Percentiles rank a stretch among this genome's conserved stretches.
These are phyloP conservation scores for Pyrus betulifolia DNA, from an alignment of 306 rosid genomes.

Conservation along the genomic window DNA sequence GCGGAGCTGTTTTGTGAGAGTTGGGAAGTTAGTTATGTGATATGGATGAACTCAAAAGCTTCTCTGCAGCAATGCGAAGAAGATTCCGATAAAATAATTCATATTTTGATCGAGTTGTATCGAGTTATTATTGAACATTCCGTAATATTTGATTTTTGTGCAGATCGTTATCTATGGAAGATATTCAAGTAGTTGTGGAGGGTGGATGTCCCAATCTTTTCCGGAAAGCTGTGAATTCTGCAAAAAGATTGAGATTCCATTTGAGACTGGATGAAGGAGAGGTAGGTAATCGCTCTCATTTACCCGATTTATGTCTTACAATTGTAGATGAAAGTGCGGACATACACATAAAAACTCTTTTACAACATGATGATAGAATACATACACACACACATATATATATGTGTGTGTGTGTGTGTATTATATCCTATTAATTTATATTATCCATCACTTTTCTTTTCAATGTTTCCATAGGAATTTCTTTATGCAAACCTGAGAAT, in stretches of 20 bases:
- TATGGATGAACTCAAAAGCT: neutral
- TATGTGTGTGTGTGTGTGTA: neutral
- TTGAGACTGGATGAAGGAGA: conserved; percentile 85
- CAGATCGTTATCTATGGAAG: conserved; percentile 58
- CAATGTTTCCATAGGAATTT: conserved; percentile 10
- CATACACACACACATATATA: neutral
- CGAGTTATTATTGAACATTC: neutral
- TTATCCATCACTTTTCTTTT: neutral
- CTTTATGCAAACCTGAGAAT: neutral
- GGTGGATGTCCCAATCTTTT: conserved; percentile 82
- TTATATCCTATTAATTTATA: neutral
- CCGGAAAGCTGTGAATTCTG: conserved; percentile 81
- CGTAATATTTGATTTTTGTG: conserved; percentile 12
- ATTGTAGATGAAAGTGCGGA: neutral
- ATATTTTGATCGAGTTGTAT: neutral
- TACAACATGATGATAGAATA: conserved; percentile 1
- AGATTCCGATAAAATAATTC: neutral
- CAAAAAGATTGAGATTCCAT: conserved; percentile 72
- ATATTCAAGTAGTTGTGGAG: conserved; percentile 55
- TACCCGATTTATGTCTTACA: neutral
- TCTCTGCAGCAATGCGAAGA: neutral
- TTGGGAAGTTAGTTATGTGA: neutral
- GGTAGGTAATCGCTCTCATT: conserved; percentile 39
- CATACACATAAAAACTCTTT: neutral
- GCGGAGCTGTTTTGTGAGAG: neutral